Evolutionary conservation across 345 rosid species (phyloP).

Genomic region (Aquilaria sinensis): DNA sequence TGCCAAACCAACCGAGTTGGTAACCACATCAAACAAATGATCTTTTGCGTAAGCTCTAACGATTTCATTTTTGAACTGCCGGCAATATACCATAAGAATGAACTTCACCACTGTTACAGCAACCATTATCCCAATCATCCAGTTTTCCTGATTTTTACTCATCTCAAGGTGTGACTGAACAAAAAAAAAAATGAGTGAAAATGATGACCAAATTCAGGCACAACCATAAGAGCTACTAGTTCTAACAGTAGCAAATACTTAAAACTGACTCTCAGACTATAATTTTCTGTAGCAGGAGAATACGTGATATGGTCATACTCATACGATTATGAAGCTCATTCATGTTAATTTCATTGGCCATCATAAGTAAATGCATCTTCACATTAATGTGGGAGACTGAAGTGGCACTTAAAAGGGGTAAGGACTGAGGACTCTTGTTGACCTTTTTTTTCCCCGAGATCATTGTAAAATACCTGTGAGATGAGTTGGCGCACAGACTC

Average conservation of each 20-base stretch:
- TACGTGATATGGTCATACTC: no score
- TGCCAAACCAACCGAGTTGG: slow-evolving; percentile 49
- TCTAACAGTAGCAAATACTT: no score
- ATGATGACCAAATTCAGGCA: no score
- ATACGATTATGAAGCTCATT: no score
- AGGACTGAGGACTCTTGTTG: no score
- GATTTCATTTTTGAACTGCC: slow-evolving; percentile 42
- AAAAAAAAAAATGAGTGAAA: neutral
- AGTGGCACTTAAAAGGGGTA: no score
- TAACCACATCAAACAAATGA: slow-evolving; percentile 50
- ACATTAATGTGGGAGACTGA: neutral
- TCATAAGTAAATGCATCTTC: neutral
- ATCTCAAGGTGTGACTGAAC: slow-evolving; percentile 29
- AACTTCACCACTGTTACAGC: slow-evolving; percentile 39
- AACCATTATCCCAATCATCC: slow-evolving; percentile 53
- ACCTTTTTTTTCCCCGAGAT: no score
- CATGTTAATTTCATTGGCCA: no score
- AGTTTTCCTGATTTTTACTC: slow-evolving; percentile 25
- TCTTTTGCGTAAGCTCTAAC: slow-evolving; percentile 47
- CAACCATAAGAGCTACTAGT: no score
- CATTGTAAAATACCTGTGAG: slow-evolving; percentile 22
- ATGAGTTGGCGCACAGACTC: slow-evolving; percentile 42
- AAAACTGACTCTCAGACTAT: no score
- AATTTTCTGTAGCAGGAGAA: no score
- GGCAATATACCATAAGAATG: slow-evolving; percentile 43